Evolutionary conservation across 164 flowering plant species (phyloP).

Genomic region (Akebia trifoliata): DNA sequence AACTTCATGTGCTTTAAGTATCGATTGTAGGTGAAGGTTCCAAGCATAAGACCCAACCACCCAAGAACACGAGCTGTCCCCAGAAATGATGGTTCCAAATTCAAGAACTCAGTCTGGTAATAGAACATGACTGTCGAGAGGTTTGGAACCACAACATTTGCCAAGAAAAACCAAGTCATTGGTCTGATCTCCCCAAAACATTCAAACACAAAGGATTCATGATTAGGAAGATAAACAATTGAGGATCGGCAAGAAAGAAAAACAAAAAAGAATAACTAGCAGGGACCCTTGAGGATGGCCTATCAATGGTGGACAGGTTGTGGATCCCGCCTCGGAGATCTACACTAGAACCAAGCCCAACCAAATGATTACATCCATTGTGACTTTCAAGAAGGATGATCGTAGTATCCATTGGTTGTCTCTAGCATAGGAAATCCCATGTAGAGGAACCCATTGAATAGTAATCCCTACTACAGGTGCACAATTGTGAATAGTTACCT

Average conservation of each 20-base stretch:
- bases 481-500: conserved; percentile 45
- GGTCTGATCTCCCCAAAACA: conserved; percentile 56
- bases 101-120: conserved; percentile 82
- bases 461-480: neutral
- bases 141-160: conserved; percentile 68
- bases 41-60: conserved; percentile 87
- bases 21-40: conserved; percentile 73
- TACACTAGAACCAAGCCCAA: neutral
- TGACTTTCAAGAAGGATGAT: too few relatives aligned
- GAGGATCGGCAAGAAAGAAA: neutral
- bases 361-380: neutral
- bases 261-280: neutral
- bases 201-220: conserved; percentile 13
- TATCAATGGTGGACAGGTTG: conserved; percentile 2
- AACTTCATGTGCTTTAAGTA: conserved; percentile 64
- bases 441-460: neutral
- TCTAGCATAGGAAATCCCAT: neutral
- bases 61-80: conserved; percentile 83
- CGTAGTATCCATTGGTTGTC: too few relatives aligned
- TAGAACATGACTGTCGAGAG: conserved; percentile 87
- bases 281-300: neutral
- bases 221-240: conserved; percentile 16
- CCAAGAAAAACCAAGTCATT: conserved; percentile 94
- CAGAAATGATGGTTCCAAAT: conserved; percentile 79
- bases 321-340: neutral